A percentile compares a stretch with the other conserved stretches of the same genome.
Conservation (phyloP, 2,329 filamentous ascomycete species). For the Ophiostoma piceae region DNA sequence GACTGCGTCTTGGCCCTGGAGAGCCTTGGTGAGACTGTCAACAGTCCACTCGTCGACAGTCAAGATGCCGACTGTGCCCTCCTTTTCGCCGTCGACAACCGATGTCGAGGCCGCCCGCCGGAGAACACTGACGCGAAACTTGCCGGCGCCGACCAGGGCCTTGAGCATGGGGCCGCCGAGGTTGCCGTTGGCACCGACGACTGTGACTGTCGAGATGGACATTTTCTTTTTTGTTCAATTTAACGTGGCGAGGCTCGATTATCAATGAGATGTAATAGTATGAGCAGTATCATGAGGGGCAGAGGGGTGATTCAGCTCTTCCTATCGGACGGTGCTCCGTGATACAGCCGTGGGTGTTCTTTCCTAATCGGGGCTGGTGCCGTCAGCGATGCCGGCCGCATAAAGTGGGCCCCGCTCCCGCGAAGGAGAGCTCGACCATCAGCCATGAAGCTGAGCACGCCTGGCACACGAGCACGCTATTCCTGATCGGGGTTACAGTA, state of each 20-base stretch:
- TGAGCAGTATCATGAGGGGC: background rate
- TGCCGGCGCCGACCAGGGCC: constrained; percentile 32
- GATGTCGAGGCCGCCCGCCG: constrained; percentile 35
- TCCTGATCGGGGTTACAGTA: background rate
- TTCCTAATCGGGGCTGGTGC: background rate
- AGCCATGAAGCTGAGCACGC: background rate
- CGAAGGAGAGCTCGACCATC: background rate
- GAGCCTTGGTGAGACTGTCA: constrained; percentile 32
- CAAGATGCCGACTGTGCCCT: constrained; percentile 28
- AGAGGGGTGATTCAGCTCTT: background rate
- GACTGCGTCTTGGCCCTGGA: constrained; percentile 37
- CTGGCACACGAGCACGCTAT: background rate
- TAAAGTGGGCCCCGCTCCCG: background rate
- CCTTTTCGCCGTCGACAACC: constrained; percentile 15
- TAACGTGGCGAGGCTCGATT: background rate
- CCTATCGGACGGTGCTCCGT: background rate
- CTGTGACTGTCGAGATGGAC: constrained; percentile 35
- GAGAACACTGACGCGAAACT: constrained; percentile 35
- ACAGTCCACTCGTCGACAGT: constrained; percentile 31
- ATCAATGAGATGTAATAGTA: background rate
- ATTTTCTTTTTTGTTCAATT: constrained; percentile 25
- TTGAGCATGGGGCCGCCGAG: constrained; percentile 35
- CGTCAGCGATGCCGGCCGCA: background rate
- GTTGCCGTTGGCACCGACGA: constrained; percentile 39
- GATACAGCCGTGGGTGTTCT: constrained; percentile 6